Evolutionary conservation across 2,329 filamentous ascomycete species (phyloP).

Genomic region (Aspergillus caelatus): DNA sequence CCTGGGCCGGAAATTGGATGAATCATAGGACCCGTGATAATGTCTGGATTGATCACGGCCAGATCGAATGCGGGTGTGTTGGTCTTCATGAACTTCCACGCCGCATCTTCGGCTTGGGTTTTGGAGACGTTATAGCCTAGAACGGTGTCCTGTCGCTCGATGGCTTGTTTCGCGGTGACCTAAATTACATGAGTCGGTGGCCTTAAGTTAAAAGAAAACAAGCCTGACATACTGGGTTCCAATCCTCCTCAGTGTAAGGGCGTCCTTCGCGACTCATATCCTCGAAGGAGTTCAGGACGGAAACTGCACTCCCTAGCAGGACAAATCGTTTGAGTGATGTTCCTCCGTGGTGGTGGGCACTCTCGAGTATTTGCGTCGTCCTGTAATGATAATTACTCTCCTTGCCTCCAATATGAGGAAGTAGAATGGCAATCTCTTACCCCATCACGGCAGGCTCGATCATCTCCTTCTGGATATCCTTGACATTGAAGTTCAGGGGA

Average conservation of each 20-base stretch:
- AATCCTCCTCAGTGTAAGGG: constrained; percentile 28
- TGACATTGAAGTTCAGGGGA: constrained; percentile 57
- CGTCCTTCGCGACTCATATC: constrained; percentile 19
- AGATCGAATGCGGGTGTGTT: constrained; percentile 19
- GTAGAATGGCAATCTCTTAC: constrained; percentile 24
- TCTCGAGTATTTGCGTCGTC: constrained; percentile 21
- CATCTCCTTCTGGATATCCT: constrained; percentile 47
- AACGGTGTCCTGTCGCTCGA: constrained; percentile 14
- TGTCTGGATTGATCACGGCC: constrained; percentile 22
- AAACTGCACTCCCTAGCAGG: constrained; percentile 43
- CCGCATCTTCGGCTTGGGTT: constrained; percentile 16
- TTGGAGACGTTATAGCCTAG: constrained; percentile 23
- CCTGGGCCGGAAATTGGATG: constrained; percentile 20
- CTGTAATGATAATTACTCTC: constrained; percentile 23
- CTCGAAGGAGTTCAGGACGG: constrained; percentile 31
- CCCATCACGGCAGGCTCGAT: constrained; percentile 57
- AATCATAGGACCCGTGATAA: constrained; percentile 26
- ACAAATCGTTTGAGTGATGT: constrained; percentile 19
- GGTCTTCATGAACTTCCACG: constrained; percentile 20
- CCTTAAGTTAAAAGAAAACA: background rate
- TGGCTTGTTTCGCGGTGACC: constrained; percentile 21
- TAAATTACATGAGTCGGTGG: background rate
- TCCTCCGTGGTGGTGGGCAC: constrained; percentile 14
- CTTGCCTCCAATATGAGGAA: too few relatives aligned
- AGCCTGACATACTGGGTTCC: constrained; percentile 17